These are phyloP conservation scores for Saccharomyces hybrid DNA, from an alignment of 1,139 yeast species.

Conservation along the genomic window DNA sequence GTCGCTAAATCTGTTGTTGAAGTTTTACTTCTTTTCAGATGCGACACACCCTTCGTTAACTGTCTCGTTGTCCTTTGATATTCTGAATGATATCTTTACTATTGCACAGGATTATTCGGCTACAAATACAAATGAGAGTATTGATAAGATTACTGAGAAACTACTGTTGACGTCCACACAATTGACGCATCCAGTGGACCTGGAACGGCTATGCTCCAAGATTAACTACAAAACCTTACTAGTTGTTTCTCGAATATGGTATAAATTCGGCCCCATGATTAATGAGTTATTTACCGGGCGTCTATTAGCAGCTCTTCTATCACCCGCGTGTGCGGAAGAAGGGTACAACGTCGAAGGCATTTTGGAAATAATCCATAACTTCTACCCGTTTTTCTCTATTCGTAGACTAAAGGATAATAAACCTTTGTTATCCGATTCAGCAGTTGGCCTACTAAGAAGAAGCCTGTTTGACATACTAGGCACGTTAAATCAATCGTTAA, in stretches of 20 bases:
- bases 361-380: background rate
- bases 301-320: background rate
- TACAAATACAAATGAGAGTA: background rate
- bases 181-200: conserved; percentile 2
- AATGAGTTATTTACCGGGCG: background rate
- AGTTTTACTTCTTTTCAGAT: background rate
- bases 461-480: background rate
- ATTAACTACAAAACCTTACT: conserved; percentile 4
- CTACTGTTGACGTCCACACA: background rate
- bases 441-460: background rate
- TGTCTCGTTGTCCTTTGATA: background rate
- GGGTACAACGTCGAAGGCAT: background rate
- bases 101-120: background rate
- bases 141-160: conserved; percentile 1
- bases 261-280: conserved; percentile 7
- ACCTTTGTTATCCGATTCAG: background rate
- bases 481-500: background rate
- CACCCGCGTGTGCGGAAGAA: background rate
- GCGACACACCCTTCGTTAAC: background rate
- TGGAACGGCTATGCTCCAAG: background rate
- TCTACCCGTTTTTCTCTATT: background rate
- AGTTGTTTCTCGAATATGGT: conserved; percentile 12
- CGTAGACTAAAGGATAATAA: background rate
- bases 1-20: background rate
- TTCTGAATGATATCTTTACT: background rate